Percentiles rank a stretch among this genome's conserved stretches.
These are phyloP conservation scores for Phytophthora capsici DNA, from an alignment of 352 stramenopile species.

Conservation along the genomic window DNA sequence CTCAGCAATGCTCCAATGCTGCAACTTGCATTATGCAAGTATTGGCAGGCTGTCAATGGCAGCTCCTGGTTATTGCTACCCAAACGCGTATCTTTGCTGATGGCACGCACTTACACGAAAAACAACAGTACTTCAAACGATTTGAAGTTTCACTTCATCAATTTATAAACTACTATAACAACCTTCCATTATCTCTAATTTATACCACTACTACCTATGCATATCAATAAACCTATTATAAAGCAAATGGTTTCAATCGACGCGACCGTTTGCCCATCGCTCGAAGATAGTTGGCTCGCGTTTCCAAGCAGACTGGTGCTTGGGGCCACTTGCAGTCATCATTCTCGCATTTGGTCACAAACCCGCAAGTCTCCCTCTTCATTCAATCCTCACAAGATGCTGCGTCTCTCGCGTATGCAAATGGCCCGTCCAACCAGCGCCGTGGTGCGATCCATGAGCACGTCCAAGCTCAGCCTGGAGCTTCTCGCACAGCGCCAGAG, in stretches of 20 bases:
- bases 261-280: conserved; percentile 19
- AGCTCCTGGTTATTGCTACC: no score
- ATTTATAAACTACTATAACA: no score
- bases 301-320: conserved; percentile 33
- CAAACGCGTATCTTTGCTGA: no score
- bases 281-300: conserved; percentile 19
- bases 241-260: neutral
- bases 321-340: conserved; percentile 5
- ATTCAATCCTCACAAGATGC: conserved; percentile 12
- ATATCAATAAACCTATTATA: neutral
- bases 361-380: conserved; percentile 3
- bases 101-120: no score
- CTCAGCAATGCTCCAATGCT: no score
- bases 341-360: conserved; percentile 20
- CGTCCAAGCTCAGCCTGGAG: conserved; percentile 75
- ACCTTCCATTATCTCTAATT: no score
- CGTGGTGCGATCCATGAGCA: conserved; percentile 46
- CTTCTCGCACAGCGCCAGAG: conserved; percentile 63
- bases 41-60: no score
- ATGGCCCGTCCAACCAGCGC: conserved; percentile 11
- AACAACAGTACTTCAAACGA: no score
- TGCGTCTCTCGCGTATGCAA: conserved; percentile 25
- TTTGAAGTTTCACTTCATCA: no score
- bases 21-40: no score
- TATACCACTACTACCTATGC: no score